Conservation (phyloP, 192 early-diverging fungal genomes). For the Powellomyces hirtus region DNA sequence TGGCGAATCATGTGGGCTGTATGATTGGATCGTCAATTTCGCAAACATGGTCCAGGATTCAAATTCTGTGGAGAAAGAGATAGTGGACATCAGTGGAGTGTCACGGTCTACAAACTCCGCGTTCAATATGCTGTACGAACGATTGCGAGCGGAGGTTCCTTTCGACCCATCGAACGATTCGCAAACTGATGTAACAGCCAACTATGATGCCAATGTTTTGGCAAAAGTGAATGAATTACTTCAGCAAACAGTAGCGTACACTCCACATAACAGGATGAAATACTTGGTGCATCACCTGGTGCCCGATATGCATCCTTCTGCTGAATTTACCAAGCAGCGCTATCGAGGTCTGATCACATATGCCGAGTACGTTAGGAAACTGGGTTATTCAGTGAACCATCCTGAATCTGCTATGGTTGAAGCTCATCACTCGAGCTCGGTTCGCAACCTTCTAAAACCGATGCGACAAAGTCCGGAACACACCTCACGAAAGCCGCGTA, state of each 20-base stretch:
- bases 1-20: slow-evolving; percentile 11
- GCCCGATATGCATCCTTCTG: slow-evolving; percentile 3
- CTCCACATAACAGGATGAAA: slow-evolving; percentile 35
- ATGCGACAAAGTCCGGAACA: background rate
- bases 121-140: slow-evolving; percentile 2
- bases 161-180: background rate
- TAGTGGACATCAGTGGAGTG: too few species aligned
- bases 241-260: slow-evolving; percentile 25
- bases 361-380: slow-evolving; percentile 26
- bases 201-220: slow-evolving; percentile 6
- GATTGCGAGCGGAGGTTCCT: background rate
- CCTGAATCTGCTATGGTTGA: slow-evolving; percentile 24
- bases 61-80: background rate
- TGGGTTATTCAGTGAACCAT: slow-evolving; percentile 38
- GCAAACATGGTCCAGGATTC: background rate
- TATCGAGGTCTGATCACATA: slow-evolving; percentile 16
- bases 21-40: slow-evolving; percentile 27
- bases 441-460: slow-evolving; percentile 13
- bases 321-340: slow-evolving; percentile 19
- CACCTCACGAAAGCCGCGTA: background rate
- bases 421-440: slow-evolving; percentile 18
- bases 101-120: background rate
- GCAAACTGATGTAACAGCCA: slow-evolving; percentile 2
- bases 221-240: slow-evolving; percentile 25
- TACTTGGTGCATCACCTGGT: slow-evolving; percentile 22